Conservation (phyloP, 116 monocot species). For the Trichopus zeylanicus region DNA sequence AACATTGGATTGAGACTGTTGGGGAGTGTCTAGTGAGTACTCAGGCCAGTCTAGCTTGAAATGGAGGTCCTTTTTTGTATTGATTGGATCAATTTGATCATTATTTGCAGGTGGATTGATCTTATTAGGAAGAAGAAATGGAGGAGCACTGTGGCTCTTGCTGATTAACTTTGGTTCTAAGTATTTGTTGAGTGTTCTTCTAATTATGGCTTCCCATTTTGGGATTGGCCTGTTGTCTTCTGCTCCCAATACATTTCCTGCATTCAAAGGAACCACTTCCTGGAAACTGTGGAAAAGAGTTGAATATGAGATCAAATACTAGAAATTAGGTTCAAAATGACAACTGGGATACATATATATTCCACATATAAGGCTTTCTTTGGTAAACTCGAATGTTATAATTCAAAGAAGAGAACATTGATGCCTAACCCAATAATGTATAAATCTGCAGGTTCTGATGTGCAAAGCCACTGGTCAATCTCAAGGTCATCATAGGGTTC, state of each 20-base stretch:
- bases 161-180: slow-evolving; percentile 11
- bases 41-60: slow-evolving; percentile 72
- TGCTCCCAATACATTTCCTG: slow-evolving; percentile 64
- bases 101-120: slow-evolving; percentile 1
- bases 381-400: not conserved
- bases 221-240: slow-evolving; percentile 54
- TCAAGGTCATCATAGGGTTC: slow-evolving; percentile 39
- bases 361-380: too few relatives aligned
- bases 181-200: slow-evolving; percentile 41
- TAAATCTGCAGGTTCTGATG: slow-evolving; percentile 49
- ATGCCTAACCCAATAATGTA: slow-evolving; percentile 65
- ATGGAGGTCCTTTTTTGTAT: too few relatives aligned
- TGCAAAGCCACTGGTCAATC: slow-evolving; percentile 56
- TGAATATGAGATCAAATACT: not conserved
- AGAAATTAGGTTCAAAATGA: not conserved
- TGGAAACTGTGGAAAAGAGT: slow-evolving; percentile 36
- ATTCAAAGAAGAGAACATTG: too few relatives aligned
- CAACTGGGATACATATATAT: too few relatives aligned
- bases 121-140: slow-evolving; percentile 18
- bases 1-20: slow-evolving; percentile 5
- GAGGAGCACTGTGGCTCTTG: slow-evolving; percentile 63
- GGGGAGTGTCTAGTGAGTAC: slow-evolving; percentile 30
- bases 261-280: slow-evolving; percentile 74
- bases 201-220: slow-evolving; percentile 63
- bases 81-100: not conserved